Conservation (phyloP, 805 yeast species). For the Wickerhamomyces xylosicus region DNA sequence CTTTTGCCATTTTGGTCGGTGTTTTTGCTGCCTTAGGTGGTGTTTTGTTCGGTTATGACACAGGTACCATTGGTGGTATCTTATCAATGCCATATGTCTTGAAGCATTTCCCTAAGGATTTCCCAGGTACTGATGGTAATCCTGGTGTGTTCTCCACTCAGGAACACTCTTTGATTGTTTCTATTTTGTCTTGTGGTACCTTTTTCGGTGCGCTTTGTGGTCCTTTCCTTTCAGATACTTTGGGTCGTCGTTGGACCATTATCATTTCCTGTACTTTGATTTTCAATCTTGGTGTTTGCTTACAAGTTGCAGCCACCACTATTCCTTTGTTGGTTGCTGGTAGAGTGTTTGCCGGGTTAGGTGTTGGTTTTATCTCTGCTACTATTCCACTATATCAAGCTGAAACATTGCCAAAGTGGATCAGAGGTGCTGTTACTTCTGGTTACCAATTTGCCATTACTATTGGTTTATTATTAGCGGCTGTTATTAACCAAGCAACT, state of each 20-base stretch:
- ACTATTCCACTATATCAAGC: constrained; percentile 70
- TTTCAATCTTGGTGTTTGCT: constrained; percentile 42
- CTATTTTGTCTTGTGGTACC: constrained; percentile 66
- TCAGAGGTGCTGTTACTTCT: constrained; percentile 70
- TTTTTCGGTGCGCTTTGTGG: constrained; percentile 56
- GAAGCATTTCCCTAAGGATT: constrained; percentile 29
- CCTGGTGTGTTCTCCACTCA: constrained; percentile 28
- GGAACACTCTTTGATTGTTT: constrained; percentile 53
- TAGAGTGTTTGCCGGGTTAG: constrained; percentile 59
- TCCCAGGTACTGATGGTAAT: constrained; percentile 24
- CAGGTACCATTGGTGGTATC: constrained; percentile 59
- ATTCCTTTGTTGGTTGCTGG: constrained; percentile 51
- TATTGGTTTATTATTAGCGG: constrained; percentile 62
- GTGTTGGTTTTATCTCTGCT: constrained; percentile 67
- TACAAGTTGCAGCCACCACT: constrained; percentile 36
- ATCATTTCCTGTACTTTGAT: constrained; percentile 31
- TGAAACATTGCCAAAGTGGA: constrained; percentile 69
- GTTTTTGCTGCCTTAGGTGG: constrained; percentile 63
- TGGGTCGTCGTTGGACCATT: constrained; percentile 46
- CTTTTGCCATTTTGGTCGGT: constrained; percentile 40
- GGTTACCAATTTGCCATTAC: constrained; percentile 69
- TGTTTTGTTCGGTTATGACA: constrained; percentile 56
- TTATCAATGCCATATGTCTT: constrained; percentile 52
- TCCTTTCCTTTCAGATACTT: constrained; percentile 43
- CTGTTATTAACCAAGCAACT: constrained; percentile 63